Conservation (phyloP, 2,329 filamentous ascomycete species). For the Fusarium nygamai region DNA sequence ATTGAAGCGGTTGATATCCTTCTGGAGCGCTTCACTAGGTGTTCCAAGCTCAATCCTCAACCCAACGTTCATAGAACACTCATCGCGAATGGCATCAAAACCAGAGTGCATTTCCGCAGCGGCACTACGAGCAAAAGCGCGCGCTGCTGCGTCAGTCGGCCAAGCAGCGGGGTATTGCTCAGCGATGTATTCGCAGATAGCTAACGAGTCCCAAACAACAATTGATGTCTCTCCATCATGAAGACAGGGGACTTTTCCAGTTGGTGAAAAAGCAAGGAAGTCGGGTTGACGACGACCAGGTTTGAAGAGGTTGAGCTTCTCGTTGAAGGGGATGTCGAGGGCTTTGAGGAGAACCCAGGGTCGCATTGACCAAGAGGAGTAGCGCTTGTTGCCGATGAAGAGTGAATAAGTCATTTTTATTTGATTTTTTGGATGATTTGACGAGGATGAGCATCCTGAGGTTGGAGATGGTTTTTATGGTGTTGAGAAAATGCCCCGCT, state of each 20-base stretch:
- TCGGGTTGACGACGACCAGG: slow-evolving; percentile 45
- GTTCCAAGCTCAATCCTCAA: slow-evolving; percentile 49
- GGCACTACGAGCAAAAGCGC: slow-evolving; percentile 56
- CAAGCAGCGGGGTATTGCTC: slow-evolving; percentile 55
- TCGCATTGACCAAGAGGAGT: slow-evolving; percentile 59
- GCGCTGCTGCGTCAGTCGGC: slow-evolving; percentile 51
- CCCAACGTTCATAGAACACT: slow-evolving; percentile 56
- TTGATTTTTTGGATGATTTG: neutral
- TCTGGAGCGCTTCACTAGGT: slow-evolving; percentile 44
- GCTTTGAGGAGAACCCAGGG: slow-evolving; percentile 57
- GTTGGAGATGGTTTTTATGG: slow-evolving; percentile 7
- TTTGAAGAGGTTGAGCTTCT: slow-evolving; percentile 50
- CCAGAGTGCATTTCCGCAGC: slow-evolving; percentile 59
- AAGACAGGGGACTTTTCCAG: slow-evolving; percentile 55
- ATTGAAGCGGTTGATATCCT: slow-evolving; percentile 50
- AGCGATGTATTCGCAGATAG: slow-evolving; percentile 59
- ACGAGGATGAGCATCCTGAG: neutral
- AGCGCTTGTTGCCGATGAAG: slow-evolving; percentile 57
- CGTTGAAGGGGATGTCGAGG: slow-evolving; percentile 55
- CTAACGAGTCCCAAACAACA: slow-evolving; percentile 58
- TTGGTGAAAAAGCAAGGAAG: slow-evolving; percentile 52
- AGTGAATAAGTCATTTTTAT: slow-evolving; percentile 50
- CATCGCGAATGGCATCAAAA: slow-evolving; percentile 53
- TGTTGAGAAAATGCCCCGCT: neutral
- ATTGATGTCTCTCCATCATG: slow-evolving; percentile 45